phyloP scores from a whole-genome alignment of 1,139 yeast species.

The Blastobotrys malaysiensis region DNA sequence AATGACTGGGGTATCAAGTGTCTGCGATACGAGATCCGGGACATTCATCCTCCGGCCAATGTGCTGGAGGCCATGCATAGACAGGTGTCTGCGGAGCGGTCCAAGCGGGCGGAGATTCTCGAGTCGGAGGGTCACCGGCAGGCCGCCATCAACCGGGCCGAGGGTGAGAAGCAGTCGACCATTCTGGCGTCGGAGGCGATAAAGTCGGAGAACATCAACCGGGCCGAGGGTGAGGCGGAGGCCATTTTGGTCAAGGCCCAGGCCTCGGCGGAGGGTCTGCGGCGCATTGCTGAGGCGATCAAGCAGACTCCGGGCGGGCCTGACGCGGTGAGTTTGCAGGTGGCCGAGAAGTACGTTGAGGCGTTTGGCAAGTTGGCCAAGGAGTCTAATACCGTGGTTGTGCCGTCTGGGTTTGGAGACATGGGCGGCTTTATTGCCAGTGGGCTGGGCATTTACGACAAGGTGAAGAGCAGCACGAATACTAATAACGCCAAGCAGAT shows the following conservation, averaged over 20 bases:
- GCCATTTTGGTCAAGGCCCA: constrained; percentile 62
- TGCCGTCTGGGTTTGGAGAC: constrained; percentile 73
- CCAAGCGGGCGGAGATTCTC: constrained; percentile 79
- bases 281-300: constrained; percentile 61
- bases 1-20: constrained; percentile 83
- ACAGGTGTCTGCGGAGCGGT: constrained; percentile 81
- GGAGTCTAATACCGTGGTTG: constrained; percentile 69
- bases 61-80: constrained; percentile 91
- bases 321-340: constrained; percentile 71
- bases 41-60: constrained; percentile 80
- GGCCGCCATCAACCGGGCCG: constrained; percentile 73
- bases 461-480: constrained; percentile 34
- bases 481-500: neutral
- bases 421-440: constrained; percentile 70
- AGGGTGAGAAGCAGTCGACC: constrained; percentile 67
- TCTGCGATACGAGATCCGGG: constrained; percentile 79
- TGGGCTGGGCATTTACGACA: constrained; percentile 67
- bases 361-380: constrained; percentile 81
- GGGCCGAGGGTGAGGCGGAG: constrained; percentile 66
- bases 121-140: constrained; percentile 84
- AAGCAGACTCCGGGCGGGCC: constrained; percentile 62
- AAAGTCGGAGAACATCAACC: constrained; percentile 56
- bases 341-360: constrained; percentile 78
- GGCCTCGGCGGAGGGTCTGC: constrained; percentile 72
- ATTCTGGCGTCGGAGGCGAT: constrained; percentile 69